Base-by-base conservation (phyloP, 495 filamentous ascomycete genomes). In the Venustampulla echinocandica region DNA sequence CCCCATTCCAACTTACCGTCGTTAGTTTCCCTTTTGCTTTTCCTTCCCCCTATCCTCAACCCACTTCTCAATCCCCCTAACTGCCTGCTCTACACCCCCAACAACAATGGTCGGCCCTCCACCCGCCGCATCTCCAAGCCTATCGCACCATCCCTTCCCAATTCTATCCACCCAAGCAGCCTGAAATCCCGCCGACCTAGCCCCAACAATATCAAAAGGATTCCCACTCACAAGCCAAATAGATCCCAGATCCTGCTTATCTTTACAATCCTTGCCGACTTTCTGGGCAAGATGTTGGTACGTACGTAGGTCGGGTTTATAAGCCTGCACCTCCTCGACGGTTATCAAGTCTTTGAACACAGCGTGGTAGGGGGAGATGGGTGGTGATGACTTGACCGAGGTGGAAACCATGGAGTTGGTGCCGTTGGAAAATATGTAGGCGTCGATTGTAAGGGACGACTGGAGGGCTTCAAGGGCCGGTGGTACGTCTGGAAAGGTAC, bases 361-460 rank as follows among this genome's bases (percentile, higher is more conserved):
- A 0, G 42, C 32, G 34, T 59, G 46, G 37, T 61, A 41, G 0
- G 69, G 69, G 0, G 72, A 68, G 0, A 86, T 65, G 19, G 74
- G 71, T 7, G 69, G 64, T 0, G 80, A 84, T 4, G 65, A 61
- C 9, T 63, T 56, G 0, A 89, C 61, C 19, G 79, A 81, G 19
- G 72, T 72, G 1, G 67, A 64, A 7, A 90, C 67, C 81, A 87
- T 87, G 1, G 59, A 51, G 2, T 69, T 60, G 0, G 77, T 80
- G 19, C 85, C 86, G 53, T 90, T 93, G 10, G 83, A 84, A 63
- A 92, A 93, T 17, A 88, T 63, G 40, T 83, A 79, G 1, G 81
- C 59, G 10, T 69, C 64, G 14, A 82, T 45, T 27, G 15, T 22
- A 1, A 63, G 53, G 28, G 63, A 56, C 10, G 64, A 50, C 1